Percentiles rank a stretch among this genome's conserved stretches.
Conservation (phyloP, 176 grass and related monocot genomes). For the Bonia amplexicaulis region DNA sequence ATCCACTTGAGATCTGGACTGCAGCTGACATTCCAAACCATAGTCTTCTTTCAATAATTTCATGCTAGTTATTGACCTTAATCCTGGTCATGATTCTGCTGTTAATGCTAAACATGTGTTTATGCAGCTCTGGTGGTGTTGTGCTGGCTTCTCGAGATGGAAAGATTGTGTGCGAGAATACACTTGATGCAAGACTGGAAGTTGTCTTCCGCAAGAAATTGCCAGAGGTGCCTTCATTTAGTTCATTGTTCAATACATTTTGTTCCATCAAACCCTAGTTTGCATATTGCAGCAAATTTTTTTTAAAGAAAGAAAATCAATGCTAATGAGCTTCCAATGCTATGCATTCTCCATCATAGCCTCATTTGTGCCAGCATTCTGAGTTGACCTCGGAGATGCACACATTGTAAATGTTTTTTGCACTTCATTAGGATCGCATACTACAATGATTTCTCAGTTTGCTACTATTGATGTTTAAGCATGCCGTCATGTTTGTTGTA, state of each 20-base stretch:
- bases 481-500: not conserved
- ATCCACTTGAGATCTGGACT: conserved; percentile 10
- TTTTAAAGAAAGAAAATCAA: not conserved
- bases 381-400: not conserved
- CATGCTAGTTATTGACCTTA: not conserved
- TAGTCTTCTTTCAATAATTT: not conserved
- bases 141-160: conserved; percentile 95
- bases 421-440: not conserved
- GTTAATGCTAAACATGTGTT: conserved; percentile 9
- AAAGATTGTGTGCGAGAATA: conserved; percentile 93
- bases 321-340: not conserved
- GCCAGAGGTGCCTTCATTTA: conserved; percentile 57
- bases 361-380: not conserved
- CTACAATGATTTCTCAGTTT: not conserved
- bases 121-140: conserved; percentile 84
- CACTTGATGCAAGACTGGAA: conserved; percentile 91
- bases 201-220: conserved; percentile 95
- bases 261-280: not conserved
- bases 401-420: not conserved
- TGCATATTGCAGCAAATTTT: not conserved
- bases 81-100: not conserved
- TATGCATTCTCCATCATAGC: not conserved
- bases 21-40: not conserved
- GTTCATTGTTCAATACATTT: not conserved
- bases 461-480: not conserved